Evolutionary conservation across 768 basidiomycete genomes (phyloP).

Genomic region (Pulveroboletus ravenelii): DNA sequence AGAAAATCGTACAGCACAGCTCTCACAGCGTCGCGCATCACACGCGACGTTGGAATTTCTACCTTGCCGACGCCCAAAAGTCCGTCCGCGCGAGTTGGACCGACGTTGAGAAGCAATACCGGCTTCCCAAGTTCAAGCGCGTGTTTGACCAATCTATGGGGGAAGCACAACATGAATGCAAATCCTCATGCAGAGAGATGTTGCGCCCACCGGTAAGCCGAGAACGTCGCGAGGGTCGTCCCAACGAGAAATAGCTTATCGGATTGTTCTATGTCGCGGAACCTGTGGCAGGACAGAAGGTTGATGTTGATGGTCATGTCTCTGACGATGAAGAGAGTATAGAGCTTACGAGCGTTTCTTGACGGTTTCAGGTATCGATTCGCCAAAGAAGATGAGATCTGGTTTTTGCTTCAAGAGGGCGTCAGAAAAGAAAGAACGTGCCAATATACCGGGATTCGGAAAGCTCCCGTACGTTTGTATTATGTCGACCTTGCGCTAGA

Average conservation of each 20-base stretch:
- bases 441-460: not conserved
- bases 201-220: slow-evolving; percentile 66
- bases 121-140: slow-evolving; percentile 73
- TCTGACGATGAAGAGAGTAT: not conserved
- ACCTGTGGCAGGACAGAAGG: slow-evolving; percentile 35
- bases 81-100: slow-evolving; percentile 82
- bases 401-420: slow-evolving; percentile 57
- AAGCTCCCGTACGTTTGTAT: slow-evolving; percentile 51
- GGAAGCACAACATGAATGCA: not conserved
- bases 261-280: slow-evolving; percentile 49
- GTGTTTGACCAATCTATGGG: slow-evolving; percentile 65
- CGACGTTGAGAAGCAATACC: slow-evolving; percentile 78
- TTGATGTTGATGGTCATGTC: not conserved
- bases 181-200: not conserved
- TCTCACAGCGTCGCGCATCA: slow-evolving; percentile 63
- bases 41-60: slow-evolving; percentile 67
- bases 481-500: slow-evolving; percentile 48
- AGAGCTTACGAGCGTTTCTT: slow-evolving; percentile 66
- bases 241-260: slow-evolving; percentile 79
- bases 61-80: slow-evolving; percentile 70
- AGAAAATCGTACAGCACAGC: slow-evolving; percentile 51
- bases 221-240: slow-evolving; percentile 90
- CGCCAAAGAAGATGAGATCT: slow-evolving; percentile 84
- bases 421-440: slow-evolving; percentile 19
- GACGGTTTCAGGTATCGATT: slow-evolving; percentile 65